phyloP scores from a whole-genome alignment of 768 basidiomycete species.

The Hypsizygus marmoreus region DNA sequence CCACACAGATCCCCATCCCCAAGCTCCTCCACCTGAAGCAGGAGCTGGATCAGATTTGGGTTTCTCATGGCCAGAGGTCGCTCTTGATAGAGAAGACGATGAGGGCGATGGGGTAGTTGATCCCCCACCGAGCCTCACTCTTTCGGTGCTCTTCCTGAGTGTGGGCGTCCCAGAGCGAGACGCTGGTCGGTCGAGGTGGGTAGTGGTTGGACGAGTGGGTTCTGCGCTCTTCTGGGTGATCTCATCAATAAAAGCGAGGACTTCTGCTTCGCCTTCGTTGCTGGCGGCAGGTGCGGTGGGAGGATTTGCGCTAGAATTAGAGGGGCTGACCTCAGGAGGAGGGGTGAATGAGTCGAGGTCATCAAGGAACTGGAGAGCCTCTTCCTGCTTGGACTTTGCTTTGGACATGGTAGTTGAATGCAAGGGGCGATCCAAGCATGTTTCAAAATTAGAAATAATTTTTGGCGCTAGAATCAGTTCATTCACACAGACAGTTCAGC shows the following conservation, averaged over 20 bases:
- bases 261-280: constrained; percentile 72
- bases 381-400: constrained; percentile 79
- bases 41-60: constrained; percentile 19
- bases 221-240: constrained; percentile 90
- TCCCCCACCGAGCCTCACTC: constrained; percentile 66
- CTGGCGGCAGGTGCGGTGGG: constrained; percentile 19
- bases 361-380: constrained; percentile 91
- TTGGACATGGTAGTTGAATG: constrained; percentile 36
- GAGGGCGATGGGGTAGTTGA: constrained; percentile 47
- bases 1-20: constrained; percentile 94
- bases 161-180: constrained; percentile 73
- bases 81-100: constrained; percentile 37
- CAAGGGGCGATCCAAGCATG: constrained; percentile 2
- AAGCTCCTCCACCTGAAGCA: constrained; percentile 37
- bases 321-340: constrained; percentile 14
- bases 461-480: no score
- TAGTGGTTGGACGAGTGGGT: constrained; percentile 60
- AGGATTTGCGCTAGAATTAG: constrained; percentile 15
- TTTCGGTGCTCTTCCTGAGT: constrained; percentile 74
- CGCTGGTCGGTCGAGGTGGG: constrained; percentile 55
- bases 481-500: no score
- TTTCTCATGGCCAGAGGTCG: constrained; percentile 28
- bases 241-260: constrained; percentile 92
- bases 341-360: constrained; percentile 85
- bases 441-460: no score